Evolutionary conservation across 2,329 filamentous ascomycete genomes (phyloP).

Genomic region (Aschersonia sp.): DNA sequence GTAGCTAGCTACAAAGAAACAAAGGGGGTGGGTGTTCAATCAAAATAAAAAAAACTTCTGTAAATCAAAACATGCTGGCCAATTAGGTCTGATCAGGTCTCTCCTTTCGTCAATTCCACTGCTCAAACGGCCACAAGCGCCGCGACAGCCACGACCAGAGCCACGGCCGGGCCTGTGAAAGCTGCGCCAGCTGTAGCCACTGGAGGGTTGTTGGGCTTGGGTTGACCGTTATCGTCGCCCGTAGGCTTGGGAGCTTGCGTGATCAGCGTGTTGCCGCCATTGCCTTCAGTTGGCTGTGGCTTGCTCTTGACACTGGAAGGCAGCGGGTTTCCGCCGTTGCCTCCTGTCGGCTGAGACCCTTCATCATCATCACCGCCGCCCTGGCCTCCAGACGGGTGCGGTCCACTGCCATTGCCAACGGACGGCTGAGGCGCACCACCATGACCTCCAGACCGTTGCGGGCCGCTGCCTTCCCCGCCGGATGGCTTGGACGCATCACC

Average conservation of each 20-base stretch:
- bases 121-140: constrained; percentile 2
- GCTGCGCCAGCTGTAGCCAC: constrained; percentile 1
- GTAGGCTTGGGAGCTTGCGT: not conserved
- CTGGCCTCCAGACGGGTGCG: too few relatives aligned
- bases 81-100: not conserved
- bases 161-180: not conserved
- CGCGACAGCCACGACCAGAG: constrained; percentile 1
- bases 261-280: not conserved
- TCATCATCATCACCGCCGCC: too few relatives aligned
- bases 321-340: not conserved
- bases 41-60: not conserved
- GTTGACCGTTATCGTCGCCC: not conserved
- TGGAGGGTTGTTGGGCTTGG: not conserved
- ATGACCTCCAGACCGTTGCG: not conserved
- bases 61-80: not conserved
- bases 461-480: not conserved
- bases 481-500: not conserved
- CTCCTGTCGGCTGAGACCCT: not conserved
- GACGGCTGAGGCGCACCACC: not conserved
- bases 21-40: not conserved
- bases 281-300: not conserved
- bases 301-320: not conserved
- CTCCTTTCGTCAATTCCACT: not conserved
- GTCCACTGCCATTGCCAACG: too few relatives aligned
- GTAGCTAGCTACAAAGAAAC: not conserved